Percentiles rank a stretch among this genome's conserved stretches.
phyloP scores from a whole-genome alignment of 805 yeast genomes.

The Starmerella riodocensis region DNA sequence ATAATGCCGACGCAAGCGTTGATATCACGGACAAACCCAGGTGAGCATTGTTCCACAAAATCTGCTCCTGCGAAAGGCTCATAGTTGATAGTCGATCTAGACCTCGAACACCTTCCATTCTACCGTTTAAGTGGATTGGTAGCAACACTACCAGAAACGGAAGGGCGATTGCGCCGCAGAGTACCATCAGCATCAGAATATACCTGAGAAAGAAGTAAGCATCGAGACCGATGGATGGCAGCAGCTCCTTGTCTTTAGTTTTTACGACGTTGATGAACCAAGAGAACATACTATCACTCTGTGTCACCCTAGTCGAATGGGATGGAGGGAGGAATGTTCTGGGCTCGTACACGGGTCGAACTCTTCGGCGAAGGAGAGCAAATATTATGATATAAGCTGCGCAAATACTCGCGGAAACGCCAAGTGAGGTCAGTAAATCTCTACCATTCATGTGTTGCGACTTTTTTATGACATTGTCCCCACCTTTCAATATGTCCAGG shows the following conservation, averaged over 20 bases:
- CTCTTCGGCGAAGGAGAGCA: slow-evolving; percentile 27
- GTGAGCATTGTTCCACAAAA: slow-evolving; percentile 45
- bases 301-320: slow-evolving; percentile 26
- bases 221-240: slow-evolving; percentile 47
- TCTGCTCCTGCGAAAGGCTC: slow-evolving; percentile 44
- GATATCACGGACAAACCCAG: slow-evolving; percentile 45
- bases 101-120: slow-evolving; percentile 19
- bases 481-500: slow-evolving; percentile 16
- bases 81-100: slow-evolving; percentile 62
- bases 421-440: slow-evolving; percentile 32
- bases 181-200: slow-evolving; percentile 36
- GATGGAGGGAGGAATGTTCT: slow-evolving; percentile 36
- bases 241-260: slow-evolving; percentile 34
- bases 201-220: slow-evolving; percentile 61
- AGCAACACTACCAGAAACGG: slow-evolving; percentile 46
- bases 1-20: slow-evolving; percentile 42
- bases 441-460: slow-evolving; percentile 16
- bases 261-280: slow-evolving; percentile 42
- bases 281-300: slow-evolving; percentile 33
- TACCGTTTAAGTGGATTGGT: slow-evolving; percentile 47
- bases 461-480: slow-evolving; percentile 10
- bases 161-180: slow-evolving; percentile 41
- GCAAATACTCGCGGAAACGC: slow-evolving; percentile 33
- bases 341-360: slow-evolving; percentile 41
- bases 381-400: slow-evolving; percentile 35